These are phyloP conservation scores for Gliomastix tumulicola DNA, from an alignment of 2,329 filamentous ascomycete genomes.

Conservation along the genomic window DNA sequence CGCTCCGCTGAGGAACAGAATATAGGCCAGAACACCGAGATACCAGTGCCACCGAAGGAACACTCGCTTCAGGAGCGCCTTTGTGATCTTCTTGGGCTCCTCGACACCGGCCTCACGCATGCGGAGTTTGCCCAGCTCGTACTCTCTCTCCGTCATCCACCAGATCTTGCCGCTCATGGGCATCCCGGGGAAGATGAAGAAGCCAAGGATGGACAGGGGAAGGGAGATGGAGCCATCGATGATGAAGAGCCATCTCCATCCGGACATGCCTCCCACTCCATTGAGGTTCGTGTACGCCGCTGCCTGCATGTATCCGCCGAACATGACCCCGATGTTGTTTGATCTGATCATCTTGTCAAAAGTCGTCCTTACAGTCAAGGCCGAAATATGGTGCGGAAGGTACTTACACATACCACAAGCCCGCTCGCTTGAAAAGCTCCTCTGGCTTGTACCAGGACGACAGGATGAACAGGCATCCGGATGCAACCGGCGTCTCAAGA, in stretches of 20 bases:
- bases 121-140: slow-evolving; percentile 55
- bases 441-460: slow-evolving; percentile 46
- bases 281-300: slow-evolving; percentile 30
- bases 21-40: slow-evolving; percentile 28
- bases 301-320: slow-evolving; percentile 41
- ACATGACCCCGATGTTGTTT: slow-evolving; percentile 42
- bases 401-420: slow-evolving; percentile 37
- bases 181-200: slow-evolving; percentile 29
- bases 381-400: too few relatives aligned
- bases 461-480: slow-evolving; percentile 39
- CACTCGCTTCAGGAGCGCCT: slow-evolving; percentile 26
- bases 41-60: slow-evolving; percentile 35
- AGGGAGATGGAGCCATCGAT: slow-evolving; percentile 24
- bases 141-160: slow-evolving; percentile 46
- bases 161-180: slow-evolving; percentile 31
- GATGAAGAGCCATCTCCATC: slow-evolving; percentile 35
- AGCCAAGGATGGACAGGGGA: slow-evolving; percentile 18
- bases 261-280: slow-evolving; percentile 35
- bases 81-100: slow-evolving; percentile 25
- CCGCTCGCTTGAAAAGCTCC: slow-evolving; percentile 38
- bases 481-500: slow-evolving; percentile 41
- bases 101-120: slow-evolving; percentile 51
- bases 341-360: too few relatives aligned
- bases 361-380: too few relatives aligned
- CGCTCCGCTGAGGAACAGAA: slow-evolving; percentile 25